Evolutionary conservation across 306 rosid species (phyloP).

Genomic region (Cicer cuneatum): DNA sequence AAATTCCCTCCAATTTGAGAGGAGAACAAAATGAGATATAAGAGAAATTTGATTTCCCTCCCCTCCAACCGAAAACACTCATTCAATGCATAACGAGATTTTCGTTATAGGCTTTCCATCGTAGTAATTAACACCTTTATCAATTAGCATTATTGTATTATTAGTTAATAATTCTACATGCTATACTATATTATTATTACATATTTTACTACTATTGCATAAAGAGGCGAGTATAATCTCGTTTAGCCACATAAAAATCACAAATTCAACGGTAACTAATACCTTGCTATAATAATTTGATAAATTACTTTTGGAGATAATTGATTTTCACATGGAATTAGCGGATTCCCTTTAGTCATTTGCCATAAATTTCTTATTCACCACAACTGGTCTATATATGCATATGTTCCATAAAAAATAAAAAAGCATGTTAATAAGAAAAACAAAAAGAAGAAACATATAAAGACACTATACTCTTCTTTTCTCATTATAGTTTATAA

Average conservation of each 20-base stretch:
- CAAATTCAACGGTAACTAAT: background rate
- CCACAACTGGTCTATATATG: slow-evolving; percentile 51
- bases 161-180: too few relatives aligned
- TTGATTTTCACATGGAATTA: slow-evolving; percentile 27
- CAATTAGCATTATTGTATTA: too few relatives aligned
- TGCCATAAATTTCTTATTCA: slow-evolving; percentile 61
- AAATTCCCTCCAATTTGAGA: too few relatives aligned
- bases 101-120: too few relatives aligned
- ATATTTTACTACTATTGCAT: too few relatives aligned
- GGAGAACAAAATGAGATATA: too few relatives aligned
- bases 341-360: slow-evolving; percentile 11
- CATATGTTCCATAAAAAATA: slow-evolving; percentile 50
- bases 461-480: slow-evolving; percentile 55
- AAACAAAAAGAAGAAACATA: slow-evolving; percentile 31
- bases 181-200: too few relatives aligned
- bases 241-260: background rate
- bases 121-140: too few relatives aligned
- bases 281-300: background rate
- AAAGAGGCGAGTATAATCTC: too few relatives aligned
- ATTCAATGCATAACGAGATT: too few relatives aligned
- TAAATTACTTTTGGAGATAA: background rate
- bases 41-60: too few relatives aligned
- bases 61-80: too few relatives aligned
- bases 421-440: slow-evolving; percentile 50
- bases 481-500: slow-evolving; percentile 31